Evolutionary conservation across 306 rosid species (phyloP).

Genomic region (Glycyrrhiza uralensis): DNA sequence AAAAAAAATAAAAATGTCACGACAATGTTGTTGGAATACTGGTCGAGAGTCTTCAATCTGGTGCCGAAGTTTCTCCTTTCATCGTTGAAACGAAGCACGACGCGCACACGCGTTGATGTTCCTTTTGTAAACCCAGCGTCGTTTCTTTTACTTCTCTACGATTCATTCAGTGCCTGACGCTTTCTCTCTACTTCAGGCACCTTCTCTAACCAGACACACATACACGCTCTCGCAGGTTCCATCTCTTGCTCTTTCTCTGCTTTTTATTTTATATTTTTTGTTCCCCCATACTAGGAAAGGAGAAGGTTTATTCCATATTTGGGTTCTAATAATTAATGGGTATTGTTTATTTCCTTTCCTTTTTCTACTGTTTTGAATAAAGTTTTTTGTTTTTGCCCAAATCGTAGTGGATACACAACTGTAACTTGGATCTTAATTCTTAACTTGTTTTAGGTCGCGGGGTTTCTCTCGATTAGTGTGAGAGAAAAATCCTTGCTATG

Average conservation of each 20-base stretch:
- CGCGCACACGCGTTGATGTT: not conserved
- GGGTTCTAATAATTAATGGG: not conserved
- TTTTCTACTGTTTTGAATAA: not conserved
- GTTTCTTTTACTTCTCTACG: slow-evolving; percentile 19
- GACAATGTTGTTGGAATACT: slow-evolving; percentile 19
- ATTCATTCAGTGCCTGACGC: slow-evolving; percentile 14
- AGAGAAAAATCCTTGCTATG: not conserved
- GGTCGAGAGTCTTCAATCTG: not conserved
- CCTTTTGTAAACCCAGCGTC: slow-evolving; percentile 17
- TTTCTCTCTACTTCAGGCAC: slow-evolving; percentile 14
- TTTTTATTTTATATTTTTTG: not conserved
- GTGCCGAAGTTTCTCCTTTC: not conserved
- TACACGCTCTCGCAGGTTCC: slow-evolving; percentile 18
- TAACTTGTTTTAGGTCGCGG: not conserved
- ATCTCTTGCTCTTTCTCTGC: not conserved
- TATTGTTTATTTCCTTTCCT: not conserved
- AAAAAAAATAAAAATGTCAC: not conserved
- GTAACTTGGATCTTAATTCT: slow-evolving; percentile 36
- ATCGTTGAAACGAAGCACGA: slow-evolving; percentile 5
- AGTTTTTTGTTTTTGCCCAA: not conserved
- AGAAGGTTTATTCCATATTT: not conserved
- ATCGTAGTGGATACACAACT: slow-evolving; percentile 24
- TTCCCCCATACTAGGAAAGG: not conserved
- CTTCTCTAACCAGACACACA: not conserved
- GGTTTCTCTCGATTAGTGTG: not conserved